phyloP scores from a whole-genome alignment of 139 green algal genomes.

The Chlorella sp. region DNA sequence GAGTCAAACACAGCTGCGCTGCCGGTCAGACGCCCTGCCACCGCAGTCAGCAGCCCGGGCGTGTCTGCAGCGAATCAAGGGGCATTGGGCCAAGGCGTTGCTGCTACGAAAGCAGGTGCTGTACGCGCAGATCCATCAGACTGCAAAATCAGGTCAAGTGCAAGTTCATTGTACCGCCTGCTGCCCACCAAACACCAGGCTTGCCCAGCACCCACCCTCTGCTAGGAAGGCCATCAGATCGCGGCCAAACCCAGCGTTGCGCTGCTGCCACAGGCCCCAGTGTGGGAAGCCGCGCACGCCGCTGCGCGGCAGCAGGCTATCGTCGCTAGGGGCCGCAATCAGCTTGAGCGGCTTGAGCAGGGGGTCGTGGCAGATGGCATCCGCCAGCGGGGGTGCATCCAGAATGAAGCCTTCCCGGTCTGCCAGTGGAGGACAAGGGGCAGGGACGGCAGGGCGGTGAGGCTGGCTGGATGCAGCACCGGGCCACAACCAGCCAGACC shows the following conservation, averaged over 20 bases:
- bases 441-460: neutral
- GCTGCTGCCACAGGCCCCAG: slow-evolving; percentile 60
- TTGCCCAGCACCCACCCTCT: slow-evolving; percentile 11
- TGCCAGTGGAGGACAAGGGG: slow-evolving; percentile 11
- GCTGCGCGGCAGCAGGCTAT: slow-evolving; percentile 51
- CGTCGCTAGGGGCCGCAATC: slow-evolving; percentile 51
- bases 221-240: slow-evolving; percentile 41
- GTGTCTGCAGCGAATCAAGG: slow-evolving; percentile 1
- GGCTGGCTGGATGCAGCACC: neutral
- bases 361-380: slow-evolving; percentile 71
- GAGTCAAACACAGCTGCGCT: slow-evolving; percentile 54
- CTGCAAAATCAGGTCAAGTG: no score
- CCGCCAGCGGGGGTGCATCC: slow-evolving; percentile 75
- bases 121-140: no score
- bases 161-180: no score
- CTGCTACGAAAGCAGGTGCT: no score
- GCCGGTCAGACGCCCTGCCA: slow-evolving; percentile 48
- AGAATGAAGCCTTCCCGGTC: slow-evolving; percentile 65
- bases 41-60: slow-evolving; percentile 1
- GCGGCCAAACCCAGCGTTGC: slow-evolving; percentile 45
- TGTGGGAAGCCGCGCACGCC: slow-evolving; percentile 67
- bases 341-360: slow-evolving; percentile 53
- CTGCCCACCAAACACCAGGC: no score
- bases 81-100: no score
- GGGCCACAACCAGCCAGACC: no score